A percentile compares a stretch with the other conserved stretches of the same genome.
phyloP scores from a whole-genome alignment of 331 rosid genomes.

The Spiraea crenata region DNA sequence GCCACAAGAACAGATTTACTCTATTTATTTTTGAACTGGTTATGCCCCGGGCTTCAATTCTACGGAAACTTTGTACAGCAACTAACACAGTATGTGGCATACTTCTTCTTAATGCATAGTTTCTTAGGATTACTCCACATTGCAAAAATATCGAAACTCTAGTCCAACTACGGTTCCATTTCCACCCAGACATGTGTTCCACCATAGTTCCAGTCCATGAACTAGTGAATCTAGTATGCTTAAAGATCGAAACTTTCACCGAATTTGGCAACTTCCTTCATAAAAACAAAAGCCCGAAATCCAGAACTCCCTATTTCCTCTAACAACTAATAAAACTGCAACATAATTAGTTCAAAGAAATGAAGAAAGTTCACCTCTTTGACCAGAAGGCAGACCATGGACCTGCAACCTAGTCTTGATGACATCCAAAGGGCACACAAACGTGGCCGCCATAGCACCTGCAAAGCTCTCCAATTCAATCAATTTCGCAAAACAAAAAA shows the following conservation, averaged over 20 bases:
- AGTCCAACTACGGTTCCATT: background rate
- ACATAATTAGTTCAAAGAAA: slow-evolving; percentile 16
- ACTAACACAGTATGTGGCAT: background rate
- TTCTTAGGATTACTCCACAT: background rate
- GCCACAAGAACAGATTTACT: background rate
- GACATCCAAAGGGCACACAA: slow-evolving; percentile 94
- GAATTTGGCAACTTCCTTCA: background rate
- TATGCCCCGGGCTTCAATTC: too few relatives aligned
- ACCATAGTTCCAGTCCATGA: background rate
- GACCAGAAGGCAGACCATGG: slow-evolving; percentile 78
- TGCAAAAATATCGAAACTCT: background rate
- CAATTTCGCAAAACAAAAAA: background rate
- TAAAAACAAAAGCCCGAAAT: background rate
- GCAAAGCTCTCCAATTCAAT: slow-evolving; percentile 26
- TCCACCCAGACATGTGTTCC: background rate
- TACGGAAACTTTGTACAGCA: too few relatives aligned
- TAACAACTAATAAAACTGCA: background rate
- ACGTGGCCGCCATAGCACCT: slow-evolving; percentile 95
- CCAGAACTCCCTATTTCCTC: background rate
- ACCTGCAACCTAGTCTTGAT: slow-evolving; percentile 97
- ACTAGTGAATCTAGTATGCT: background rate
- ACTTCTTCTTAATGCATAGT: slow-evolving; percentile 5
- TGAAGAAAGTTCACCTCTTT: slow-evolving; percentile 50
- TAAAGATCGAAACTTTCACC: background rate
- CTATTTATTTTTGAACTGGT: too few relatives aligned